Percentiles rank a stretch among this genome's conserved stretches.
Evolutionary conservation across 2,329 filamentous ascomycete genomes (phyloP).

Genomic region (Thyridium curvatum): DNA sequence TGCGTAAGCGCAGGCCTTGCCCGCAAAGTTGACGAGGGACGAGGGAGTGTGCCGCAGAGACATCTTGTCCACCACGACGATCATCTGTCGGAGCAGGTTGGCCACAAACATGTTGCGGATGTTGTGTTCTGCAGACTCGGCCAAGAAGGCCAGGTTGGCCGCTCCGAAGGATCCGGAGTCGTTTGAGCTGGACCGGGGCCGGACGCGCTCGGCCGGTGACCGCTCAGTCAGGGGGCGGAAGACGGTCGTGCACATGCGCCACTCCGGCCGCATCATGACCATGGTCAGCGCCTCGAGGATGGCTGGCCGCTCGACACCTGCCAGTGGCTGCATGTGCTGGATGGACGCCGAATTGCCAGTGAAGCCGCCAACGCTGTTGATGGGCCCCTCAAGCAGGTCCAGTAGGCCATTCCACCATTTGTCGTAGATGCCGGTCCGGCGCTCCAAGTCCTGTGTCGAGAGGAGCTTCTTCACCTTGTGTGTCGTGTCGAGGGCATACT

Average conservation of each 20-base stretch:
- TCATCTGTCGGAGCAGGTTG: slow-evolving; percentile 77
- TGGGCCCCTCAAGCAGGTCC: slow-evolving; percentile 70
- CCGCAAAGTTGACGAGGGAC: slow-evolving; percentile 76
- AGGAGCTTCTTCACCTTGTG: slow-evolving; percentile 46
- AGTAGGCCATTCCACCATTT: slow-evolving; percentile 86
- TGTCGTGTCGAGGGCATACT: slow-evolving; percentile 62
- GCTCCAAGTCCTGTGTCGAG: slow-evolving; percentile 75
- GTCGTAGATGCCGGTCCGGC: slow-evolving; percentile 71
- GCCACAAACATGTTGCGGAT: slow-evolving; percentile 80
- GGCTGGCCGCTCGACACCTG: slow-evolving; percentile 75
- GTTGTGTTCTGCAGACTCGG: slow-evolving; percentile 74
- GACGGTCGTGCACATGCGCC: slow-evolving; percentile 66
- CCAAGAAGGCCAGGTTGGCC: slow-evolving; percentile 39
- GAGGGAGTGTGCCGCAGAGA: slow-evolving; percentile 62
- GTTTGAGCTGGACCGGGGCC: slow-evolving; percentile 40
- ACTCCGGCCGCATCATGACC: slow-evolving; percentile 85
- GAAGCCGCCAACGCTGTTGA: slow-evolving; percentile 12
- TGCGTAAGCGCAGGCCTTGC: slow-evolving; percentile 85
- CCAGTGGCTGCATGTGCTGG: slow-evolving; percentile 55
- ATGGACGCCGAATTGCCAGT: slow-evolving; percentile 6
- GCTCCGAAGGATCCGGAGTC: slow-evolving; percentile 60
- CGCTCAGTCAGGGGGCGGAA: slow-evolving; percentile 58
- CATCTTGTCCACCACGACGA: slow-evolving; percentile 84
- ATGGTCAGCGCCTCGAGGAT: slow-evolving; percentile 73
- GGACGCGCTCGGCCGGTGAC: slow-evolving; percentile 37